These are phyloP conservation scores for Actinomortierella wolfii DNA, from an alignment of 371 early-diverging fungal genomes.

Conservation along the genomic window DNA sequence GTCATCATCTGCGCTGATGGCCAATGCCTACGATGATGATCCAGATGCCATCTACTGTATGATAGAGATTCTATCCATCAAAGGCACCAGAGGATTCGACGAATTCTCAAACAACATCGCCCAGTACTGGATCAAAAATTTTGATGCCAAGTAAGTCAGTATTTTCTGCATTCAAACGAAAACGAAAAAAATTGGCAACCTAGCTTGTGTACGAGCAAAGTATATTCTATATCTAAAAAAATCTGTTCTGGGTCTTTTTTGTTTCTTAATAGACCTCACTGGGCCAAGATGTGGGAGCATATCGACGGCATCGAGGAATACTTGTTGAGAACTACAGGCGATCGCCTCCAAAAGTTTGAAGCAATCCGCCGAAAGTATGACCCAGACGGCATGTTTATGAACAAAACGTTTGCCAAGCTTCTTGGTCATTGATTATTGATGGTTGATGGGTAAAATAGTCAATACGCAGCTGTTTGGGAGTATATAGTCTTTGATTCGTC, in stretches of 20 bases:
- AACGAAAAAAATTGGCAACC: too few species aligned
- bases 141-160: constrained; percentile 19
- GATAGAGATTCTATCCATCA: constrained; percentile 29
- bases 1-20: constrained; percentile 25
- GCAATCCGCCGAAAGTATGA: constrained; percentile 44
- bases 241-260: too few species aligned
- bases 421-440: constrained; percentile 22
- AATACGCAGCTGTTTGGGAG: too few species aligned
- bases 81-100: constrained; percentile 20
- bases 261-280: constrained; percentile 27
- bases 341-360: constrained; percentile 26
- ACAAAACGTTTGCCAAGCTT: constrained; percentile 17
- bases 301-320: constrained; percentile 26
- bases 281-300: constrained; percentile 43
- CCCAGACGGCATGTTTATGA: constrained; percentile 43
- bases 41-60: constrained; percentile 40
- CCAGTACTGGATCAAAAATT: constrained; percentile 43
- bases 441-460: too few species aligned
- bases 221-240: too few species aligned
- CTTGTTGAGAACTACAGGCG: constrained; percentile 10
- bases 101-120: constrained; percentile 32
- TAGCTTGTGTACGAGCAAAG: too few species aligned
- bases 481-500: too few species aligned
- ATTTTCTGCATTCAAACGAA: too few species aligned
- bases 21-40: constrained; percentile 39